Conservation (phyloP, 768 basidiomycete genomes). For the Tulasnella sp. region DNA sequence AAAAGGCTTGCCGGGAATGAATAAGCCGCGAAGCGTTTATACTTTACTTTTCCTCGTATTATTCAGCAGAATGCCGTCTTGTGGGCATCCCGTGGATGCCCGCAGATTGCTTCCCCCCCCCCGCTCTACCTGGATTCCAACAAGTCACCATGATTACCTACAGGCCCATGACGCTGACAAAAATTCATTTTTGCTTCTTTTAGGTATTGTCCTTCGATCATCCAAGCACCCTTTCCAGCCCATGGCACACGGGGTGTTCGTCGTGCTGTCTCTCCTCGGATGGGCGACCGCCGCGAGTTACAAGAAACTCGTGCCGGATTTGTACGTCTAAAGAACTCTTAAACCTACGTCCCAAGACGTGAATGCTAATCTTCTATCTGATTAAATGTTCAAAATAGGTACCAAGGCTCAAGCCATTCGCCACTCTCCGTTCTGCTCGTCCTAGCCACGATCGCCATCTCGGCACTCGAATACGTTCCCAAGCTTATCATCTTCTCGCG, state of each 20-base stretch:
- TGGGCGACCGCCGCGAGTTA: constrained; percentile 68
- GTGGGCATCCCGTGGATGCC: neutral
- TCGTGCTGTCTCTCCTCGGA: constrained; percentile 57
- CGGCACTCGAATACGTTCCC: constrained; percentile 47
- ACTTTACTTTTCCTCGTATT: neutral
- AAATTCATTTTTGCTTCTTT: neutral
- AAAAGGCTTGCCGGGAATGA: neutral
- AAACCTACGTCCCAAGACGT: neutral
- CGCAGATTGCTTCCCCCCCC: neutral
- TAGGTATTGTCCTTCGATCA: constrained; percentile 77
- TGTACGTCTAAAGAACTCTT: constrained; percentile 51
- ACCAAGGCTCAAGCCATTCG: constrained; percentile 54
- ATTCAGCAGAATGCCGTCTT: neutral
- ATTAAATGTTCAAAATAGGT: constrained; percentile 33
- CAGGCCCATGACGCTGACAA: neutral
- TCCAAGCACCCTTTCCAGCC: constrained; percentile 65
- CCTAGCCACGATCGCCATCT: constrained; percentile 46
- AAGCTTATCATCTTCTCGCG: constrained; percentile 1
- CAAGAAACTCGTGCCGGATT: constrained; percentile 72
- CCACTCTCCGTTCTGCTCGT: constrained; percentile 59
- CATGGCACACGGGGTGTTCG: constrained; percentile 60
- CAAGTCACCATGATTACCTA: neutral
- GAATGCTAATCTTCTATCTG: neutral
- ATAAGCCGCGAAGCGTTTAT: neutral
- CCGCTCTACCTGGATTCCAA: neutral